Evolutionary conservation across 441 rosid genomes (phyloP), one percentile per base, ranked within the genome.

Genomic region (Populus hybrid): DNA sequence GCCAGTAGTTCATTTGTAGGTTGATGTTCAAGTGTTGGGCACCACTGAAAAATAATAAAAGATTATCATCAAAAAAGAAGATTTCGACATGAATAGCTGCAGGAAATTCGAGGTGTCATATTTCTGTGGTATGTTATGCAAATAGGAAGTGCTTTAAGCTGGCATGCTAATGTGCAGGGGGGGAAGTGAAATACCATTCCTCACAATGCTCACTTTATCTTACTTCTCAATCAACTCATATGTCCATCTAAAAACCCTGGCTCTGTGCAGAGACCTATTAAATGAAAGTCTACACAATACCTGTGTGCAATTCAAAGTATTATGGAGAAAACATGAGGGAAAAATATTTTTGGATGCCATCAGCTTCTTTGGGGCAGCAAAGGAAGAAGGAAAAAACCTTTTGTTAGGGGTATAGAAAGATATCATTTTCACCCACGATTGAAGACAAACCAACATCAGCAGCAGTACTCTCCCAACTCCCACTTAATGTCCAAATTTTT

Each of bases 1-100:
- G 95, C 99, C 99, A 94, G 85, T 96, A 96, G 85, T 94, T 96
- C 99, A 96, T 96, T 85, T 96, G 94, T 50, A 94, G 91, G 82
- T 94, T 96, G 75, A 94, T 91, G 83, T 96, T 96, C 87, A 91
- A 35, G 82, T 94, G 99, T 70, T 92, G 98, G 82, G 98, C 92
- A 69, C 89, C 87, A 84, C 98, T 96, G 89, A 77, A 66, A 76
- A 53, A 74, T 67, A 6, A 11, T 23, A 69, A 26, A 75, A 24
- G 34, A 7, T 53, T 74, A 74, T 7, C 46, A 32, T 28, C 42
- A 9, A 32, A 21, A 61, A 9, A 28, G 73, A 71, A 61, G 65
- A 6, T 42, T 3, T 16, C 2, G 5, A 68, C 32, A 4, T 32
- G 16, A 63, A 73, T n/a, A 35, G 68, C 7, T 72, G 65, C 34